Percentiles rank a stretch among this genome's conserved stretches.
phyloP scores from a whole-genome alignment of 768 basidiomycete genomes.

The Leccinellum albellum region DNA sequence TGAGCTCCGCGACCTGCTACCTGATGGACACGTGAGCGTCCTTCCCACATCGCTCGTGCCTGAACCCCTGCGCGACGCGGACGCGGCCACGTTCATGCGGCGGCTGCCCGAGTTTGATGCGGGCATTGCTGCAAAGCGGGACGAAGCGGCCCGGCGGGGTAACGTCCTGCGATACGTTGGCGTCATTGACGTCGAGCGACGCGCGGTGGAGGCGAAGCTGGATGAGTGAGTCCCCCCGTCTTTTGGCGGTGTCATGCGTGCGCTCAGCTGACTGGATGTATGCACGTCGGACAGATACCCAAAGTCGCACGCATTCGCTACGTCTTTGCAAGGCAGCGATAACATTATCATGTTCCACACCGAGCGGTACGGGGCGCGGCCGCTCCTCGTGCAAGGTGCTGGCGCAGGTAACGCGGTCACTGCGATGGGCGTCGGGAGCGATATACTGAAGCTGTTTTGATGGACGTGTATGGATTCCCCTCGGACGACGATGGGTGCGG shows the following conservation, averaged over 20 bases:
- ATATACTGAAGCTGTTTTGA: conserved; percentile 57
- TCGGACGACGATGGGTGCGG: neutral
- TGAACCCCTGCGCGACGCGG: conserved; percentile 58
- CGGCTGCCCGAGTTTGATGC: conserved; percentile 80
- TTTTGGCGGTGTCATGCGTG: neutral
- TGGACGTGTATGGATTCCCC: neutral
- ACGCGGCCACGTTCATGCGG: conserved; percentile 79
- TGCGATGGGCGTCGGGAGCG: conserved; percentile 95
- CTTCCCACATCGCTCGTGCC: conserved; percentile 86
- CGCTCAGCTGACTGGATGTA: neutral
- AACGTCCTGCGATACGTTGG: conserved; percentile 92
- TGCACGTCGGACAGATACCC: conserved; percentile 61
- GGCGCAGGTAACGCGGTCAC: conserved; percentile 98
- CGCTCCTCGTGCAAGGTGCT: conserved; percentile 91
- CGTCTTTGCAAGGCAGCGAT: conserved; percentile 92
- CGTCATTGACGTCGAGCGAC: conserved; percentile 74
- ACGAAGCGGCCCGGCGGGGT: conserved; percentile 72
- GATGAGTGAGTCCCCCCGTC: conserved; percentile 60
- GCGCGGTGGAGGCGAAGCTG: conserved; percentile 77
- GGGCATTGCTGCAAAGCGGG: conserved; percentile 72
- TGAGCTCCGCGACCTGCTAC: conserved; percentile 46
- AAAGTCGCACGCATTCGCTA: conserved; percentile 87
- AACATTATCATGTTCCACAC: conserved; percentile 99
- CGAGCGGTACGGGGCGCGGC: conserved; percentile 81
- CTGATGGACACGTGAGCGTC: conserved; percentile 79